These are phyloP conservation scores for Rhytidiadelphus loreus DNA, from an alignment of 225 moss, liverwort and hornwort genomes.

Conservation along the genomic window DNA sequence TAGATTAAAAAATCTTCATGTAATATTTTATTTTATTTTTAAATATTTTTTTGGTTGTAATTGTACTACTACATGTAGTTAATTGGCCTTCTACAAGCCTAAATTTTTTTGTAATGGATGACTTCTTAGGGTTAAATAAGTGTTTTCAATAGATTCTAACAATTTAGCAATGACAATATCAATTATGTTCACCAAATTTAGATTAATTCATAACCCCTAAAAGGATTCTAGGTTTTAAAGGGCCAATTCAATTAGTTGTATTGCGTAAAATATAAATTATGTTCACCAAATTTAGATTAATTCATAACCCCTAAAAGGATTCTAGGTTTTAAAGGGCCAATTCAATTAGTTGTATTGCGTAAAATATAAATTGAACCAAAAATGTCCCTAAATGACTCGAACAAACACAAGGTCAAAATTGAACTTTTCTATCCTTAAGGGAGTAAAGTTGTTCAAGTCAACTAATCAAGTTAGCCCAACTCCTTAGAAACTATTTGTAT, in stretches of 20 bases:
- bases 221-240: not conserved
- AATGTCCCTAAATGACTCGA: not conserved
- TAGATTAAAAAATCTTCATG: too few species aligned
- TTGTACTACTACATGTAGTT: too few species aligned
- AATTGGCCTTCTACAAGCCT: too few species aligned
- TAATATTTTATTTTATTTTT: too few species aligned
- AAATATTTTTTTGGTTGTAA: too few species aligned
- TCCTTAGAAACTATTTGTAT: not conserved
- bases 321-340: not conserved
- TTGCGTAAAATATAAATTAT: not conserved
- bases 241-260: not conserved
- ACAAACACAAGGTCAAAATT: not conserved
- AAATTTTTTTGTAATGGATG: too few species aligned
- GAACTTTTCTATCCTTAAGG: fast-evolving
- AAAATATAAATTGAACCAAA: not conserved
- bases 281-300: not conserved
- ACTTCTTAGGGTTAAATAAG: too few species aligned
- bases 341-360: not conserved
- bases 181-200: not conserved
- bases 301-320: not conserved
- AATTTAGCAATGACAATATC: too few species aligned
- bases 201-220: not conserved
- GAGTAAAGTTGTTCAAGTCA: not conserved
- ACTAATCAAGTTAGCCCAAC: not conserved
- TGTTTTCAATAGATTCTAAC: too few species aligned